These are phyloP conservation scores for Hypoxylon intermedium DNA, from an alignment of 495 filamentous ascomycete genomes.

Conservation along the genomic window DNA sequence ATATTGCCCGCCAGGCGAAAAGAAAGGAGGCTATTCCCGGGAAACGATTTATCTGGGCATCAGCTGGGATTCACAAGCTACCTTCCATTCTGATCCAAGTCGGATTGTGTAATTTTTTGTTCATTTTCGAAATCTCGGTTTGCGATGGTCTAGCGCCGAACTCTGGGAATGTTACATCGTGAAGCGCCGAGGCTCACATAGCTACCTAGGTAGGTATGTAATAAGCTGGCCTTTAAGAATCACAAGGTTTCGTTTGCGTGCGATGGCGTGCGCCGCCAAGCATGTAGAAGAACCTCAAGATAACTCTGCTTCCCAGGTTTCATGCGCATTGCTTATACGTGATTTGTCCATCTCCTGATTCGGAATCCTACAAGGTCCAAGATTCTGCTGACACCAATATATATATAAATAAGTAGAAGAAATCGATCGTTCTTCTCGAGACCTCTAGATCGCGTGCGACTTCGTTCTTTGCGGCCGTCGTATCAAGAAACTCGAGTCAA, in stretches of 20 bases:
- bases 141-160: constrained; percentile 9
- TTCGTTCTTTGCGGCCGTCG: not conserved
- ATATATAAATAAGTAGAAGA: constrained; percentile 24
- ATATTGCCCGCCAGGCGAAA: too few relatives aligned
- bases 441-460: not conserved
- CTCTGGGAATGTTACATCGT: constrained; percentile 24
- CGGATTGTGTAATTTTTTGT: constrained; percentile 27
- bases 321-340: constrained; percentile 26
- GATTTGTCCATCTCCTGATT: constrained; percentile 20
- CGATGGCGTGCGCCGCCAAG: constrained; percentile 41
- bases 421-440: constrained; percentile 1
- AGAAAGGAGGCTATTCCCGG: too few relatives aligned
- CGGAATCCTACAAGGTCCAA: constrained; percentile 13
- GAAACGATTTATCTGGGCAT: not conserved
- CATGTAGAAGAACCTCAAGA: constrained; percentile 29
- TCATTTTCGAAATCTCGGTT: constrained; percentile 23
- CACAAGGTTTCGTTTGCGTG: constrained; percentile 41
- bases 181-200: constrained; percentile 1
- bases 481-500: constrained; percentile 4
- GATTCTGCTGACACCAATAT: constrained; percentile 4
- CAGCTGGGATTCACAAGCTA: not conserved
- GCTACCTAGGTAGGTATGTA: constrained; percentile 7
- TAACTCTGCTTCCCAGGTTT: constrained; percentile 5
- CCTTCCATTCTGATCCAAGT: constrained; percentile 29
- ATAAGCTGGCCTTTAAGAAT: constrained; percentile 1